A percentile compares a stretch with the other conserved stretches of the same genome.
These are phyloP conservation scores for Exophiala sp. DNA, from an alignment of 2,329 filamentous ascomycete species.

Conservation along the genomic window DNA sequence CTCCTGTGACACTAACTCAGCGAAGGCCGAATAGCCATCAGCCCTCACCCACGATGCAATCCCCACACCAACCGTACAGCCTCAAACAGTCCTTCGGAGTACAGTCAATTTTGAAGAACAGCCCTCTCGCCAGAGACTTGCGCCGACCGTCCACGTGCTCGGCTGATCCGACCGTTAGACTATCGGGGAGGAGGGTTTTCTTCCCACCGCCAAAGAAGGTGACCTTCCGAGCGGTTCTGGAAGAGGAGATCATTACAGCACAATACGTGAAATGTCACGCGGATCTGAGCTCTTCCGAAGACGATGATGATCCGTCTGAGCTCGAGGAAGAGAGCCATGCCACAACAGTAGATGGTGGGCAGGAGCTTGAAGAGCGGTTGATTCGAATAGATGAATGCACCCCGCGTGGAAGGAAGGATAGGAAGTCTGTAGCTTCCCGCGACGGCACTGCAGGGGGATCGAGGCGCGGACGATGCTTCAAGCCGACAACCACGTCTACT, in stretches of 20 bases:
- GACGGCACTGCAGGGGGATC: neutral
- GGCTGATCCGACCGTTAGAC: slow-evolving; percentile 33
- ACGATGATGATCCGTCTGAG: slow-evolving; percentile 20
- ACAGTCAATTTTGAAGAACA: slow-evolving; percentile 45
- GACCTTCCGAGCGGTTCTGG: slow-evolving; percentile 50
- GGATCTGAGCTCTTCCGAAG: slow-evolving; percentile 40
- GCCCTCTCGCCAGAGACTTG: slow-evolving; percentile 35
- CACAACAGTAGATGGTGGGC: slow-evolving; percentile 2
- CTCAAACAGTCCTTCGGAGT: slow-evolving; percentile 43
- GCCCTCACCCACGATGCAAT: slow-evolving; percentile 1
- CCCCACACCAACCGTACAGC: slow-evolving; percentile 29
- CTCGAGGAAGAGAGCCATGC: slow-evolving; percentile 9
- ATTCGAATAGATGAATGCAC: slow-evolving; percentile 15
- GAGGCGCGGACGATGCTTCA: slow-evolving; percentile 7
- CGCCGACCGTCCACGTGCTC: slow-evolving; percentile 38
- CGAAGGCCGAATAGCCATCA: slow-evolving; percentile 27
- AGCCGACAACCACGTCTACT: slow-evolving; percentile 8
- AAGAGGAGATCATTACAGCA: slow-evolving; percentile 54
- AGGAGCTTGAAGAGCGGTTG: neutral
- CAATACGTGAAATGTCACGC: slow-evolving; percentile 52
- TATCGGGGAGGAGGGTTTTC: slow-evolving; percentile 38
- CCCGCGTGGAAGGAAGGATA: slow-evolving; percentile 15
- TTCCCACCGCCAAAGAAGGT: slow-evolving; percentile 56
- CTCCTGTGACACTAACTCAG: slow-evolving; percentile 25
- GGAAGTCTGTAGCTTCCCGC: slow-evolving; percentile 12